phyloP scores from a whole-genome alignment of 495 filamentous ascomycete genomes.

The Bacidia gigantensis region DNA sequence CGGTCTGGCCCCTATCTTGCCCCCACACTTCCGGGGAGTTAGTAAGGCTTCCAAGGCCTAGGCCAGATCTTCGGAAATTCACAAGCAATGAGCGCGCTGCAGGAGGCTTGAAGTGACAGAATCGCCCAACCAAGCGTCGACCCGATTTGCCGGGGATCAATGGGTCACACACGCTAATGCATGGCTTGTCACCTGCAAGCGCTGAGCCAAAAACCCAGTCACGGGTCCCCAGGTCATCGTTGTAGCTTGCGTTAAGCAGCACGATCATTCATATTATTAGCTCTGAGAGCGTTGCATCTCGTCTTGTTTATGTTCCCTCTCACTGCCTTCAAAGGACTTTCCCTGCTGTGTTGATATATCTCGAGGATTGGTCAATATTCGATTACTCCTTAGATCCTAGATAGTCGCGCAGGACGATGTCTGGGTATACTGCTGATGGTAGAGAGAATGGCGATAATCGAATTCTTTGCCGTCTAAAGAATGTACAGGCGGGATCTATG shows the following conservation, averaged over 20 bases:
- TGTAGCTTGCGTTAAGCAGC: neutral
- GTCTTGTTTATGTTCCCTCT: too few relatives aligned
- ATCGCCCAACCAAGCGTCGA: neutral
- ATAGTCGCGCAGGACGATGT: neutral
- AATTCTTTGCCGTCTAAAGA: neutral
- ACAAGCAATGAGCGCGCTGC: neutral
- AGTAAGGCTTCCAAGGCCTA: too few relatives aligned
- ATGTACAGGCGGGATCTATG: neutral
- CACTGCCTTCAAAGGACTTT: too few relatives aligned
- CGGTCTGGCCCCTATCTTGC: too few relatives aligned
- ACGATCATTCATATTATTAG: too few relatives aligned
- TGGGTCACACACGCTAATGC: neutral
- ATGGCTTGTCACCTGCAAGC: neutral
- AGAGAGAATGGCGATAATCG: neutral
- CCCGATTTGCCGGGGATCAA: neutral
- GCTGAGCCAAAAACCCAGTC: too few relatives aligned
- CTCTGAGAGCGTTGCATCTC: too few relatives aligned
- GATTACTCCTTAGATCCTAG: neutral
- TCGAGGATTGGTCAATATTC: too few relatives aligned
- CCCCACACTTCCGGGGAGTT: too few relatives aligned
- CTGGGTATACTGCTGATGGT: neutral
- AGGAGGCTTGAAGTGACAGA: neutral
- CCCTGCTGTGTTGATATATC: too few relatives aligned
- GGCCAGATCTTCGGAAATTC: neutral
- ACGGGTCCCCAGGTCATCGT: neutral